Evolutionary conservation across 2,329 filamentous ascomycete genomes (phyloP), one percentile per base, ranked within the genome.

Genomic region (Parastagonospora avenae): DNA sequence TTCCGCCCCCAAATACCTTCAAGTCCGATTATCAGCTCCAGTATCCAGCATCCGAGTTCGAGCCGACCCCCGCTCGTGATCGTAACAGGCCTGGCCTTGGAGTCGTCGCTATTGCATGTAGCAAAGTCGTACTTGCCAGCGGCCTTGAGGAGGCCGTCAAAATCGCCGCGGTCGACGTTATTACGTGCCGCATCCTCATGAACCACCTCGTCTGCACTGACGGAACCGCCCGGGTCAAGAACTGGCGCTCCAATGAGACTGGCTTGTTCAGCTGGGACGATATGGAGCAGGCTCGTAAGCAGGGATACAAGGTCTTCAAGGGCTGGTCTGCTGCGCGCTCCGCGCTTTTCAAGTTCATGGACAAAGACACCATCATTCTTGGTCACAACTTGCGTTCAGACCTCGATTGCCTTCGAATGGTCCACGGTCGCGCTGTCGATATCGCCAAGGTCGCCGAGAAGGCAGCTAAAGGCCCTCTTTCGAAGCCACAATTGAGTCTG

Each of bases 351-450:
- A 65, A 54, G 36, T 70, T 70, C 41, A 46, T 71, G 10, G 66
- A 72, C 52, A 60, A 58, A 7, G 55, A 70, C 6, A 72, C 70
- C 32, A 68, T 74, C 40, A 47, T 74, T n/a, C 50, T 74, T 5
- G 71, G 71, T 15, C 57, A 69, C 41, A 68, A 72, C 44, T 52
- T 74, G 15, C 70, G 70, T 11, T 51, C 56, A 2, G 69, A 72
- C 27, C 57, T 73, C 4, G 70, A 73, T 46, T 57, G 60, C 2
- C 55, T 74, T n/a, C 63, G 71, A 4, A 67, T 74, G 54, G 55
- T 67, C 5, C 70, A 74, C 43, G 71, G 70, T 14, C 66, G 69
- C 9, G 64, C 62, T 8, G 55, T 74, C 8, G 71, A 74, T 32
- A 48, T 71, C 12, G 60, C 53, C 32, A 71, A 67, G 45, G 40